phyloP scores from a whole-genome alignment of 2,329 filamentous ascomycete genomes.

The Orbilia quercus region DNA sequence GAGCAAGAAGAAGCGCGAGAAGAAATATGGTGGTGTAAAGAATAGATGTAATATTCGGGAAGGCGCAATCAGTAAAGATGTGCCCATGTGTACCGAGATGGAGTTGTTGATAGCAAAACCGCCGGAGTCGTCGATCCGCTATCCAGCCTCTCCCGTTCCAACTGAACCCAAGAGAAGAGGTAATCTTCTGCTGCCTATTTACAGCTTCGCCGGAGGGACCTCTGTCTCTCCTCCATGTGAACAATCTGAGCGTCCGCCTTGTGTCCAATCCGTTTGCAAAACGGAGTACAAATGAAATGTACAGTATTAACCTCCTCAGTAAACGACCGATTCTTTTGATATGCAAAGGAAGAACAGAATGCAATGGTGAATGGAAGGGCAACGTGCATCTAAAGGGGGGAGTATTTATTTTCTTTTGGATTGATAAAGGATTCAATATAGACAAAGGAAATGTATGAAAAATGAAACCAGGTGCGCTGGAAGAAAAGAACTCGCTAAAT shows the following conservation, averaged over 20 bases:
- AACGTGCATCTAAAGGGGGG: constrained; percentile 54
- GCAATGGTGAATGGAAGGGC: constrained; percentile 42
- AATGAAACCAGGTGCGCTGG: constrained; percentile 52
- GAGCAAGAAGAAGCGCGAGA: constrained; percentile 18
- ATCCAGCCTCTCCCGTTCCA: constrained; percentile 56
- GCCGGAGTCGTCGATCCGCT: constrained; percentile 51
- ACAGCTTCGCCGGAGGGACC: constrained; percentile 42
- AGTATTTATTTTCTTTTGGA: constrained; percentile 57
- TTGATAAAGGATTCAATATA: constrained; percentile 48
- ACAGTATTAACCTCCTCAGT: constrained; percentile 55
- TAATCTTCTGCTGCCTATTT: constrained; percentile 54
- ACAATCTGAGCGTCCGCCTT: constrained; percentile 54
- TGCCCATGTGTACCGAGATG: constrained; percentile 52
- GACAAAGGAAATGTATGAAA: constrained; percentile 53
- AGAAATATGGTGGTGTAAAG: constrained; percentile 31
- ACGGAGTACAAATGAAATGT: constrained; percentile 50
- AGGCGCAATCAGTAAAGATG: constrained; percentile 40
- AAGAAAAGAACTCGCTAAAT: constrained; percentile 55
- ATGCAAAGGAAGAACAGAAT: constrained; percentile 51
- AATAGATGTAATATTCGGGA: constrained; percentile 51
- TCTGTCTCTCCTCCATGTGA: constrained; percentile 36
- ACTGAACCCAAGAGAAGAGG: constrained; percentile 56
- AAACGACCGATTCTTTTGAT: constrained; percentile 56
- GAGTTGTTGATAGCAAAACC: constrained; percentile 47
- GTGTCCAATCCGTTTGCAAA: constrained; percentile 50